Evolutionary conservation across 768 basidiomycete genomes (phyloP).

Genomic region (Calocybe indica): DNA sequence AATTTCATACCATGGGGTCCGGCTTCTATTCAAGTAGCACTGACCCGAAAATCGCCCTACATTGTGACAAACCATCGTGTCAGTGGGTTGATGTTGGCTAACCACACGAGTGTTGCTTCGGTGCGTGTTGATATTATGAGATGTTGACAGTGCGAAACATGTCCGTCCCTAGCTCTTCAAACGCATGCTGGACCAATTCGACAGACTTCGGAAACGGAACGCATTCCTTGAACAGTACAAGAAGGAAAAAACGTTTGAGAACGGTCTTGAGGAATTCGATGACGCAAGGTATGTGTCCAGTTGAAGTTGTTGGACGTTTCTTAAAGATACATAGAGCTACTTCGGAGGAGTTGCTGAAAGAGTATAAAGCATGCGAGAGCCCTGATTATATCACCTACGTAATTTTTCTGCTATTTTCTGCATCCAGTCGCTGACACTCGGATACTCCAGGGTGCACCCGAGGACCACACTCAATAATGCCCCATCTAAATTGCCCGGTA

Average conservation of each 20-base stretch:
- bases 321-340: constrained; percentile 50
- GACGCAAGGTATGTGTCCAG: constrained; percentile 70
- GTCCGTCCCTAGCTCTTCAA: constrained; percentile 69
- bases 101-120: constrained; percentile 97
- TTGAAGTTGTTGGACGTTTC: not conserved
- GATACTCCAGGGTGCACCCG: constrained; percentile 19
- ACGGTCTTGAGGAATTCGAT: constrained; percentile 93
- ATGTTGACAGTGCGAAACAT: constrained; percentile 1
- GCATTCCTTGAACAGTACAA: constrained; percentile 98
- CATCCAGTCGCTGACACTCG: not conserved
- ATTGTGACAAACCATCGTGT: constrained; percentile 87
- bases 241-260: constrained; percentile 93
- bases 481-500: too few relatives aligned
- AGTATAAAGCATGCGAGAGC: constrained; percentile 95
- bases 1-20: constrained; percentile 99
- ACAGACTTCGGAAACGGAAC: constrained; percentile 77
- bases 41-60: constrained; percentile 89
- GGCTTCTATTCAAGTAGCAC: constrained; percentile 94
- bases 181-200: constrained; percentile 94
- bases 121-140: constrained; percentile 40
- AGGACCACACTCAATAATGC: constrained; percentile 15
- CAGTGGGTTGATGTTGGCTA: constrained; percentile 97
- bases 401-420: constrained; percentile 20
- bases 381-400: constrained; percentile 91
- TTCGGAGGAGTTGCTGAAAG: constrained; percentile 82